A percentile compares a stretch with the other conserved stretches of the same genome.
Conservation (phyloP, 768 basidiomycete species). For the Podaxis carcinomalis region DNA sequence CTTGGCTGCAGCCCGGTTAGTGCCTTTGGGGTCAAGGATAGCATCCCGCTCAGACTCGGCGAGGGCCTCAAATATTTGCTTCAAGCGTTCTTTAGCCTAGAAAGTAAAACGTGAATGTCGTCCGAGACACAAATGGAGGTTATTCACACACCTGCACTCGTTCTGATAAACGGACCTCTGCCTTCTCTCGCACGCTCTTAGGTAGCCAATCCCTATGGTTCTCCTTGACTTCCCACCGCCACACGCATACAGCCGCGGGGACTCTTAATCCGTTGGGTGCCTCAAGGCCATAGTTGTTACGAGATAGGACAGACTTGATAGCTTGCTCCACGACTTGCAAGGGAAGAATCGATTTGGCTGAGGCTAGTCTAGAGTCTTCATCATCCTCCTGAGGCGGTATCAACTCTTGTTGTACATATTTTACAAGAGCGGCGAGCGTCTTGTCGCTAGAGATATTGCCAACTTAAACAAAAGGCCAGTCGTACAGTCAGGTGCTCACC, state of each 20-base stretch:
- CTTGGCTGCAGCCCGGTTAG: conserved; percentile 29
- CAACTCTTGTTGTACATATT: conserved; percentile 65
- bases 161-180: conserved; percentile 56
- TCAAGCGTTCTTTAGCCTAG: conserved; percentile 59
- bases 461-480: neutral
- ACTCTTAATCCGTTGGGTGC: conserved; percentile 42
- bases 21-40: conserved; percentile 51
- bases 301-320: conserved; percentile 57
- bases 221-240: conserved; percentile 84
- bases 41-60: conserved; percentile 50
- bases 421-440: conserved; percentile 54
- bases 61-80: conserved; percentile 50
- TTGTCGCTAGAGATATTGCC: conserved; percentile 56
- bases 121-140: neutral
- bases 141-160: conserved; percentile 50
- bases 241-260: conserved; percentile 65
- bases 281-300: conserved; percentile 82
- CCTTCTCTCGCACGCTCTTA: conserved; percentile 58
- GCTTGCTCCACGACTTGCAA: conserved; percentile 58
- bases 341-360: conserved; percentile 36
- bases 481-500: conserved; percentile 41
- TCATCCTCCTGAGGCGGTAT: conserved; percentile 62
- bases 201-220: conserved; percentile 60
- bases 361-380: conserved; percentile 32
- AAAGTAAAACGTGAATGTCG: neutral